Evolutionary conservation across 768 basidiomycete genomes (phyloP).

Genomic region (Psilocybe cyanescens): DNA sequence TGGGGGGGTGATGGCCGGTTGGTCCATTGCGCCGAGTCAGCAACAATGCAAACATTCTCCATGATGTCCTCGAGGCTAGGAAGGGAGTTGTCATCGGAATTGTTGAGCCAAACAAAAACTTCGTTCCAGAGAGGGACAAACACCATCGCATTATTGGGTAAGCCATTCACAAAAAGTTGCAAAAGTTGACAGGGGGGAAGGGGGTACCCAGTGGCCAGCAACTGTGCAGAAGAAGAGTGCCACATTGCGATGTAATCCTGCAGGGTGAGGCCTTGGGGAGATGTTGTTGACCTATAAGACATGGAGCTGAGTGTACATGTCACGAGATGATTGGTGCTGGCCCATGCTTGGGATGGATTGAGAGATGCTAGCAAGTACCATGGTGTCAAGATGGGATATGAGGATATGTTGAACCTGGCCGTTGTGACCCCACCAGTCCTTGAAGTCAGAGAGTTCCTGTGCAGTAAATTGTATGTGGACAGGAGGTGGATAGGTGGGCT

Average conservation of each 20-base stretch:
- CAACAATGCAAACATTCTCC: too few relatives aligned
- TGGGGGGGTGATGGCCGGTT: neutral
- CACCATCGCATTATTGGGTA: neutral
- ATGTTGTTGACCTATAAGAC: neutral
- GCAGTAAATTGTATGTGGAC: too few relatives aligned
- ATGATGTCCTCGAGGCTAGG: neutral
- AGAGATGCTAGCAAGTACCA: too few relatives aligned
- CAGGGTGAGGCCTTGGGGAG: neutral
- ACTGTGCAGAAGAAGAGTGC: neutral
- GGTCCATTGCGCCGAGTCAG: neutral
- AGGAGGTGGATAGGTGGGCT: too few relatives aligned
- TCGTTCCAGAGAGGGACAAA: neutral
- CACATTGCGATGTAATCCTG: neutral
- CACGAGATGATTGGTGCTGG: neutral
- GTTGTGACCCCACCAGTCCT: too few relatives aligned
- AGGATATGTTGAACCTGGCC: too few relatives aligned
- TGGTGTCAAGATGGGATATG: too few relatives aligned
- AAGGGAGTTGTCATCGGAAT: neutral
- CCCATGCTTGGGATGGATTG: too few relatives aligned
- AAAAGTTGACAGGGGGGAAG: neutral
- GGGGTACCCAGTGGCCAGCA: conserved; percentile 1
- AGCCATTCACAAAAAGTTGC: conserved; percentile 1
- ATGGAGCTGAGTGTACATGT: neutral
- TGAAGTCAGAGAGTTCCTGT: too few relatives aligned
- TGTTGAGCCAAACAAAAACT: neutral